Base-by-base conservation (phyloP, 257 asterid genomes). In the Scutellaria baicalensis region DNA sequence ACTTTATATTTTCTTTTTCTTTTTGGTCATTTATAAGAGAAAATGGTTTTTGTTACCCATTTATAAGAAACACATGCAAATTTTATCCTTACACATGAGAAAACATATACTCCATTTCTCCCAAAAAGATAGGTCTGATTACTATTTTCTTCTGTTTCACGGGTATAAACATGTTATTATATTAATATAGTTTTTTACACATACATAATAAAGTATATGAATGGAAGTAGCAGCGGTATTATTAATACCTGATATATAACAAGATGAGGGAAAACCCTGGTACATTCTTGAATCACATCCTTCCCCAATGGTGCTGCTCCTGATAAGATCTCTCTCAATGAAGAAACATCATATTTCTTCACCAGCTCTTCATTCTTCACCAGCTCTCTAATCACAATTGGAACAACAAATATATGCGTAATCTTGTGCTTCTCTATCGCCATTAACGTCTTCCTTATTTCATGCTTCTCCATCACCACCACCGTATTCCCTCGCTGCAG, bases 301-400 rank as follows among this genome's bases (percentile, higher is more conserved):
- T 77, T 80, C 43, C 78, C 81, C 17, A 69, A 23, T 10, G 81
- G 82, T 5, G 85, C 81, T 58, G 84, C 89, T 27, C 82, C 85
- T 0, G 79, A 72, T 62, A 49, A 61, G 16, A 84, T 65, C 76
- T 80, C 85, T 67, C 62, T 75, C 64, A 80, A 6, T 10, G 81
- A 72, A 3, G 81, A 72, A 48, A 78, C 64, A 8, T 79, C 64
- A 8, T 61, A 71, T 52, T 35, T 69, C 63, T 58, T 62, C 80
- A 75, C 81, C 33, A 38, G 16, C 55, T 68, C 75, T 33, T 42
- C 20, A 50, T 80, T 70, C 81, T 70, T 78, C 40, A 33, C 50
- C 68, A 82, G 43, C 33, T 48, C 70, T 31, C 75, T 8, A 21
- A 73, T 43, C 5, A 79, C 79, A 1, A 79, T 84, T 0, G 89